Evolutionary conservation across 352 stramenopile genomes (phyloP), one percentile per base, ranked within the genome.

Genomic region (Hyphochytrium catenoides): DNA sequence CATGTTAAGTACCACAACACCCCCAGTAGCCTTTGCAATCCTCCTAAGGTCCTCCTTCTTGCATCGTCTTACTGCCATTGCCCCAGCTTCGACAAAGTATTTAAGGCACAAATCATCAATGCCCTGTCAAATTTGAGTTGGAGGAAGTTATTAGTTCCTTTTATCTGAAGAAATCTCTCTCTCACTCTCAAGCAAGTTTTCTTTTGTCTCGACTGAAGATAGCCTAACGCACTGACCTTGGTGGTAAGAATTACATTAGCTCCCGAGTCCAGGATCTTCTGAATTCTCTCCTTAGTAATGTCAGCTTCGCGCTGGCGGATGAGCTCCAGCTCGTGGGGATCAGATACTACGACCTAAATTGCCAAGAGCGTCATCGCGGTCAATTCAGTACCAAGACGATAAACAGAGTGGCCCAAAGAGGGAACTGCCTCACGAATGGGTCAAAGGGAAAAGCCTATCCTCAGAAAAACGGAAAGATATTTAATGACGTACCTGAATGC

Each of bases 91-190:
- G 16, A 98, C 91, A 66, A 99, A 98, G 62, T 99, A 99, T 60
- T 99, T 99, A 46, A 98, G 76, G 46, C 86, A 97, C 24, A 97
- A 52, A 56, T 99, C 93, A 54, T 99, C 91, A 46, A 99, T 96
- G 44, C 90, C 91, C n/a, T n/a, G n/a, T n/a, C n/a, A n/a, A n/a
- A n/a, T n/a, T n/a, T n/a, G n/a, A n/a, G n/a, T n/a, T n/a, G n/a
- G n/a, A n/a, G n/a, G n/a, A n/a, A n/a, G n/a, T n/a, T n/a, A n/a
- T n/a, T n/a, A n/a, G n/a, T n/a, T n/a, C n/a, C n/a, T n/a, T n/a
- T n/a, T n/a, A n/a, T n/a, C n/a, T n/a, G n/a, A n/a, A n/a, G n/a
- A n/a, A n/a, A n/a, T n/a, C n/a, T n/a, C n/a, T n/a, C n/a, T n/a
- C n/a, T n/a, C n/a, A n/a, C n/a, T n/a, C n/a, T n/a, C n/a, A n/a